phyloP scores from a whole-genome alignment of 1,284 basidiomycete genomes.

The Megacollybia platyphylla region DNA sequence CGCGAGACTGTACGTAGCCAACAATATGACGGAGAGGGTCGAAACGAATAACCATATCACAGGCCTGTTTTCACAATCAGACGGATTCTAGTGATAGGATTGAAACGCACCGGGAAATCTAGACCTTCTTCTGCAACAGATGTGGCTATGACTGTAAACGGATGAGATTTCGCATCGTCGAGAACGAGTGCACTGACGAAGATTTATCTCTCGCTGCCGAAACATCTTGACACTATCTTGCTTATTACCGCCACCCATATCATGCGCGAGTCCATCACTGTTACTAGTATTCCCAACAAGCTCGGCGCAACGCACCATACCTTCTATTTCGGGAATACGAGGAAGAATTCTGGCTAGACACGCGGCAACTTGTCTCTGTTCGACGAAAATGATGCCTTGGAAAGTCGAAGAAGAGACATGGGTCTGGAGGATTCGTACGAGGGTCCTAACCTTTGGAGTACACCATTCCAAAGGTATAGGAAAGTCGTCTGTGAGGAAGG shows the following conservation, averaged over 20 bases:
- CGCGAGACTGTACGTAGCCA: conserved; percentile 74
- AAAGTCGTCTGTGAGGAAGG: conserved; percentile 10
- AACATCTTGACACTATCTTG: conserved; percentile 57
- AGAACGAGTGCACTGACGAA: conserved; percentile 32
- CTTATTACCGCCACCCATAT: conserved; percentile 11
- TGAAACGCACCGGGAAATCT: conserved; percentile 54
- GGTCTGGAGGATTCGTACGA: conserved; percentile 48
- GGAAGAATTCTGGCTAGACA: conserved; percentile 54
- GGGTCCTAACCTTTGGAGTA: conserved; percentile 54
- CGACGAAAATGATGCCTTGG: conserved; percentile 75
- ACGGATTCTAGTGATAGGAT: conserved; percentile 2
- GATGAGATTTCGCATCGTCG: not conserved
- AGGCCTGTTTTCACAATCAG: conserved; percentile 34
- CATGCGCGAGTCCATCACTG: conserved; percentile 13
- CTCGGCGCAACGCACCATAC: conserved; percentile 45
- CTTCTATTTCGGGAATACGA: conserved; percentile 40
- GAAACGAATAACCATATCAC: conserved; percentile 76
- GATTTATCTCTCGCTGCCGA: conserved; percentile 50
- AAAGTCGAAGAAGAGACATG: conserved; percentile 43
- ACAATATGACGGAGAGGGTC: conserved; percentile 70
- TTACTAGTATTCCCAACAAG: conserved; percentile 56
- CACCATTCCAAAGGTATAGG: conserved; percentile 41
- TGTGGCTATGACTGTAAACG: conserved; percentile 40
- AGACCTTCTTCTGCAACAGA: conserved; percentile 82
- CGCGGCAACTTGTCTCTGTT: conserved; percentile 69